Evolutionary conservation across 164 flowering plant species (phyloP), one percentile per base, ranked within the genome.

Genomic region (Brasenia schreberi): DNA sequence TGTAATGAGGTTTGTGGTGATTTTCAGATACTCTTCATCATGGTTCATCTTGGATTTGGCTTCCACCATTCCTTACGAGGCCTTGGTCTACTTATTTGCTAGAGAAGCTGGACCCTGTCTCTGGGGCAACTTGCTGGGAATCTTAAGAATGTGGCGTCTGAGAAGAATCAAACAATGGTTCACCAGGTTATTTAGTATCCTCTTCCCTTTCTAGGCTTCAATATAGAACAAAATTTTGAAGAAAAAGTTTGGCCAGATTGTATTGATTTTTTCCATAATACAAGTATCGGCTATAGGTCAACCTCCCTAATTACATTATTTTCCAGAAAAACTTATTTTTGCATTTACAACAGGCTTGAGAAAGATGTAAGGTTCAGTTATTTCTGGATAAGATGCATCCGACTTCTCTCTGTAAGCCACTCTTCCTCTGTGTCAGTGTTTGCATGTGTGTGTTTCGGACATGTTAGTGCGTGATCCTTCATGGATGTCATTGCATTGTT

Each of bases 41-140:
- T 93, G 96, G 94, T 93, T 93, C 69, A 10, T 86, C 65, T 85
- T 93, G 97, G 98, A 93, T 75, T 68, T 88, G 79, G 96, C 92
- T 61, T 93, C 98, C 27, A 88, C 98, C 19, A 67, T 93, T 53
- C 98, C 98, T 67, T 90, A 79, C 68, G 92, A 85, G 59, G 80
- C 85, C 64, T 2, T 93, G 39, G 85, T 72, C 9, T 80, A 61
- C 70, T 62, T 84, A 67, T 63, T 84, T 78, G 79, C 92, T 0
- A 90, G 90, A 18, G 82, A 74, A 62, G 69, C 64, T 52, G 80
- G 79, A 23, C n/a, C 73, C 27, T 75, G 79, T 43, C 75, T 85
- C 61, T 66, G 87, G 62, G 88, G 80, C 67, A 78, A 78, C 61
- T 66, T 90, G 66, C 66, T 93, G 42, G 90, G 88, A 14, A 18